Evolutionary conservation across 192 early-diverging fungal genomes (phyloP), one percentile per base, ranked within the genome.

Genomic region (Lunasporangiospora selenospora): DNA sequence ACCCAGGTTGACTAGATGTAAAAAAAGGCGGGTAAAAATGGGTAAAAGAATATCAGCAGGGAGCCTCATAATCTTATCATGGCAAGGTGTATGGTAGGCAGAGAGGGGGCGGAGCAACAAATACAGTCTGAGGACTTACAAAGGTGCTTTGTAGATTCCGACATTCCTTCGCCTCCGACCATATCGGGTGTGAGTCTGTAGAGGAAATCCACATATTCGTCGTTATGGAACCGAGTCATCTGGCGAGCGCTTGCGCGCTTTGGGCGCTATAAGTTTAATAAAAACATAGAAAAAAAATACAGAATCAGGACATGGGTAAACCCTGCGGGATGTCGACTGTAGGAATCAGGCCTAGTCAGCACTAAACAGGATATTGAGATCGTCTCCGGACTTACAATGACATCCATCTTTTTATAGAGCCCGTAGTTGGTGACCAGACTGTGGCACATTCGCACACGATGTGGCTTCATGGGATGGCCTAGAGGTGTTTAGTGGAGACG

Each of bases 391-490:
- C 80, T 66, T 78, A 82, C 85, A 56, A 88, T 79, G 58, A 92
- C 83, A 55, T 88, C 83, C 94, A 99, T 95, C 65, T 97, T 91
- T 65, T 94, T 93, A 73, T 96, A 88, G 27, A 99, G 85, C 0
- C 91, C 92, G 79, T 99, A 99, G 44, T 91, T 92, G 52, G 94
- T 81, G 40, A 99, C 90, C 26, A 99, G 81, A 65, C 92, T 90
- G 79, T 99, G 95, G 9, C 92, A 90, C 83, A 99, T 91, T 48
- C 94, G 87, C 46, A 99, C 91, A 55, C 97, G 80, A 40, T 93
- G 92, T 23, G 97, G 97, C 65, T 98, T 97, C 97, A 99, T 99
- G 18, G 93, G 94, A 76, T 99, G 97, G n/a, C 92, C 78, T 79
- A 61, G 7, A 57, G 3, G 47, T 26, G 11, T 1, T 29, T 21